Percentiles rank a stretch among this genome's conserved stretches.
Conservation (phyloP, 2,329 filamentous ascomycete genomes). For the Hypoxylon sp. region DNA sequence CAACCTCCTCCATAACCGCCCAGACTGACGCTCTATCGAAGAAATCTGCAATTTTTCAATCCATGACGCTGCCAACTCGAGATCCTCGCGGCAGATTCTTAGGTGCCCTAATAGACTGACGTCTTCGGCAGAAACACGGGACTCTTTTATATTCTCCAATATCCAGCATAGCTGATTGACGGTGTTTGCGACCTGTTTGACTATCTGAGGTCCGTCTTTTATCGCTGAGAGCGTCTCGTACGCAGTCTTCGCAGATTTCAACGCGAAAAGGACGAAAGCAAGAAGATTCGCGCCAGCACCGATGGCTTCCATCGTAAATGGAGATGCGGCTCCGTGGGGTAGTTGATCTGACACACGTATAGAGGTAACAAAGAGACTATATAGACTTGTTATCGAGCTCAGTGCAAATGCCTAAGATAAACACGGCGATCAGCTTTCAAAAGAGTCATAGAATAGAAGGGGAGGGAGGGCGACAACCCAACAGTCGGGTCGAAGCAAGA, state of each 20-base stretch:
- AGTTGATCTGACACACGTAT: not conserved
- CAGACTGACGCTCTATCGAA: not conserved
- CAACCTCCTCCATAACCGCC: not conserved
- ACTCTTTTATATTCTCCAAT: not conserved
- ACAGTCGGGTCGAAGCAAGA: not conserved
- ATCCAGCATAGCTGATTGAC: conserved; percentile 4
- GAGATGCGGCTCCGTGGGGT: not conserved
- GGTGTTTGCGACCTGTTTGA: not conserved
- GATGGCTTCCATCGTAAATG: conserved; percentile 2
- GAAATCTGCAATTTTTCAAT: not conserved
- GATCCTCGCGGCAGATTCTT: not conserved
- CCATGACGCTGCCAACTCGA: not conserved
- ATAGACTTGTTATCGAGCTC: too few relatives aligned
- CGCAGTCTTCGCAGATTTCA: conserved; percentile 1
- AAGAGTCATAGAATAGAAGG: not conserved
- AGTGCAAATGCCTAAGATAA: too few relatives aligned
- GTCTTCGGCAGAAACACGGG: not conserved
- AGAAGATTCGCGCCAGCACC: conserved; percentile 5
- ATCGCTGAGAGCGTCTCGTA: conserved; percentile 5
- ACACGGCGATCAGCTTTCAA: not conserved
- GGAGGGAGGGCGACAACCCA: not conserved
- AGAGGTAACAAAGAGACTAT: too few relatives aligned
- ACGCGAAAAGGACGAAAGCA: not conserved
- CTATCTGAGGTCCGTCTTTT: conserved; percentile 5
- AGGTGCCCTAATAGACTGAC: not conserved